Evolutionary conservation across 306 rosid species (phyloP).

Genomic region (Clitoria ternatea): DNA sequence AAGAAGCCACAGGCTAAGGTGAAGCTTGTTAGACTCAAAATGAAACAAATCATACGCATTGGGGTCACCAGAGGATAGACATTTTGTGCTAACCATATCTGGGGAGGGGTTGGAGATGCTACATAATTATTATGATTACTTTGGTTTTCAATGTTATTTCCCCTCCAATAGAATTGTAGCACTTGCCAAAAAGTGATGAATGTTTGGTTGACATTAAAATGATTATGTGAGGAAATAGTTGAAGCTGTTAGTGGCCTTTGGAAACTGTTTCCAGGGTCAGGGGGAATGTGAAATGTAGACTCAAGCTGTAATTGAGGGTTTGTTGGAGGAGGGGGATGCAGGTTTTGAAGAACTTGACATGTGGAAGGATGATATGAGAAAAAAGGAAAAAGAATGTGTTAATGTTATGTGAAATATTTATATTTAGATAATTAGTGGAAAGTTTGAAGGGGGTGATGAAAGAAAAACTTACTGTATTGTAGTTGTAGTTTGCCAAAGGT

Average conservation of each 20-base stretch:
- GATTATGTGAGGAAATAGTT: neutral
- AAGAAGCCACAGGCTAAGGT: slow-evolving; percentile 2
- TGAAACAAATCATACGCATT: slow-evolving; percentile 7
- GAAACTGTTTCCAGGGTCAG: slow-evolving; percentile 19
- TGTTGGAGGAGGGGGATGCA: neutral
- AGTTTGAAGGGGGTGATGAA: neutral
- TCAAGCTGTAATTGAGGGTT: neutral
- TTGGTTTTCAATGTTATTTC: too few species aligned
- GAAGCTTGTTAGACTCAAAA: neutral
- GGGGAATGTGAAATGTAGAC: slow-evolving; percentile 1
- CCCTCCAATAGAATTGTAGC: neutral
- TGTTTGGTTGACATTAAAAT: neutral
- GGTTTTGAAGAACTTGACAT: slow-evolving; percentile 21
- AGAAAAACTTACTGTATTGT: neutral
- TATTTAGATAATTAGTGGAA: neutral
- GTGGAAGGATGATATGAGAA: neutral
- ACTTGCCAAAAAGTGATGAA: neutral
- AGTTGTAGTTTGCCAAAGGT: neutral
- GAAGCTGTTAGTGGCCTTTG: neutral
- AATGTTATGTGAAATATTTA: neutral
- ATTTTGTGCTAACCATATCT: slow-evolving; percentile 20
- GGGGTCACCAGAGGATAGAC: slow-evolving; percentile 30
- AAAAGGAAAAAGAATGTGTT: neutral
- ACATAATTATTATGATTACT: neutral
- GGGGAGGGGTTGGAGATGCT: neutral